phyloP scores from a whole-genome alignment of 495 filamentous ascomycete genomes.

The Halenospora varia region DNA sequence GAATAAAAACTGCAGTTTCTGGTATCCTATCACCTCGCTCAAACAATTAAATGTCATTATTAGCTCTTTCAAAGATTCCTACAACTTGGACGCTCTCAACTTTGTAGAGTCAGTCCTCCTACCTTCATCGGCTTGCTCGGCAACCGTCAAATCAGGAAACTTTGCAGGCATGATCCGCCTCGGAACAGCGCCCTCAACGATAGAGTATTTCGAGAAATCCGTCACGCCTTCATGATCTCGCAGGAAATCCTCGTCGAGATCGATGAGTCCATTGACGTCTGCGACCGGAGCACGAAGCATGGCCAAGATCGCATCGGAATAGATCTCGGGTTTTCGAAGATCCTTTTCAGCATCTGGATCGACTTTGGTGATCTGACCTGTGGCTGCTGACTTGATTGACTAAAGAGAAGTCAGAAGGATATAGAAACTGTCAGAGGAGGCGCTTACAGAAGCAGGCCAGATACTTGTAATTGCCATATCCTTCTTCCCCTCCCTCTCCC shows the following conservation, averaged over 20 bases:
- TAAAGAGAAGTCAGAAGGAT: constrained; percentile 16
- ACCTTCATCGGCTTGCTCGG: constrained; percentile 82
- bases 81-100: constrained; percentile 17
- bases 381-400: constrained; percentile 74
- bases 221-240: constrained; percentile 53
- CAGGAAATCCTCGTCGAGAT: constrained; percentile 82
- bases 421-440: background rate
- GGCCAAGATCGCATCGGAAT: constrained; percentile 73
- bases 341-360: constrained; percentile 46
- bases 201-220: constrained; percentile 71
- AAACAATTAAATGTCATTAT: too few species aligned
- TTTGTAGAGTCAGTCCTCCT: constrained; percentile 62
- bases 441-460: constrained; percentile 71
- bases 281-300: constrained; percentile 60
- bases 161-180: constrained; percentile 74
- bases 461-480: constrained; percentile 78
- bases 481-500: constrained; percentile 56
- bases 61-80: too few species aligned
- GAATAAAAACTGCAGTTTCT: too few species aligned
- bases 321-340: constrained; percentile 68
- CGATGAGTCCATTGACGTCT: constrained; percentile 65
- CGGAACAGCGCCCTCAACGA: constrained; percentile 60
- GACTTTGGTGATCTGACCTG: constrained; percentile 41
- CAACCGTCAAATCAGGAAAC: constrained; percentile 68
- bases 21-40: too few species aligned